Evolutionary conservation across 495 filamentous ascomycete species (phyloP).

Genomic region (Copromyces sp.): DNA sequence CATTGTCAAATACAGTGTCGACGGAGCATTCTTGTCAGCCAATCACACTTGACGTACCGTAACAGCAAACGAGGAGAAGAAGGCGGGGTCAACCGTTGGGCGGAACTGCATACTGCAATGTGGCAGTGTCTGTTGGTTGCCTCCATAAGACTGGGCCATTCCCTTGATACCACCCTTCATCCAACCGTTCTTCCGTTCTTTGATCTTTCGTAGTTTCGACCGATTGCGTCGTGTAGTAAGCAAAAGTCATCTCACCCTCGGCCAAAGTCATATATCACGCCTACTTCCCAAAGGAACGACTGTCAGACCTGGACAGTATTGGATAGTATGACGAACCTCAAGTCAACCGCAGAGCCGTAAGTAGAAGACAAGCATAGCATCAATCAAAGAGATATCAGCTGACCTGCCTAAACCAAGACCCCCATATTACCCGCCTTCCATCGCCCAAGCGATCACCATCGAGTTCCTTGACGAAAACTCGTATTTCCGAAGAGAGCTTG

Average conservation of each 20-base stretch:
- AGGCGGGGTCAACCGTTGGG: neutral
- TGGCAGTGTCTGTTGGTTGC: neutral
- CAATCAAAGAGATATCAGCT: neutral
- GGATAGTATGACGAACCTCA: neutral
- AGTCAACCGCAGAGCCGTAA: neutral
- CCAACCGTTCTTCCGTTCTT: neutral
- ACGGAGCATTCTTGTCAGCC: neutral
- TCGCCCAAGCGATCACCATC: neutral
- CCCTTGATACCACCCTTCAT: neutral
- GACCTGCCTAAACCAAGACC: neutral
- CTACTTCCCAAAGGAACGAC: neutral
- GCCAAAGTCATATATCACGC: neutral
- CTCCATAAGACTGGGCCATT: neutral
- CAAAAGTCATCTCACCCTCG: neutral
- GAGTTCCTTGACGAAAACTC: fast-evolving
- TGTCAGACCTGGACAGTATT: neutral
- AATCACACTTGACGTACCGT: neutral
- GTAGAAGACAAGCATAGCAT: neutral
- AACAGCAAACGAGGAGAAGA: neutral
- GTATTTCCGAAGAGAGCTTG: constrained; percentile 4
- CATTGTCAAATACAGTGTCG: neutral
- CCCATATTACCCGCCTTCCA: neutral
- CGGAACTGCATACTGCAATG: neutral
- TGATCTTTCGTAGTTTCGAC: neutral
- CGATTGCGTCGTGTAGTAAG: neutral